Evolutionary conservation across 2,329 filamentous ascomycete genomes (phyloP).

Genomic region (Trichoderma gracile): DNA sequence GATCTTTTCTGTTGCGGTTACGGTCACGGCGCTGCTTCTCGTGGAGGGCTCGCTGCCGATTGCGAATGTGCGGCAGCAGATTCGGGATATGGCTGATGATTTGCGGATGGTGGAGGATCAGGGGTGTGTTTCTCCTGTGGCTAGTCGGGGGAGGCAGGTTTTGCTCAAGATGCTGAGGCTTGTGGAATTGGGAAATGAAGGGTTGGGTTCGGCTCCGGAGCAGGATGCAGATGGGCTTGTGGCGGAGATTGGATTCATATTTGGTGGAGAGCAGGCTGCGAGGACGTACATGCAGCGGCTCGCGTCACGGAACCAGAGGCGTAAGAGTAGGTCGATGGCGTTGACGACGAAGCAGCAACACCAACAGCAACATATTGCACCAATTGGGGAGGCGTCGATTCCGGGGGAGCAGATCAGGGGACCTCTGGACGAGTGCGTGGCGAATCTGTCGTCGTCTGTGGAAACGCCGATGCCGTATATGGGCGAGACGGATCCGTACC

Average conservation of each 20-base stretch:
- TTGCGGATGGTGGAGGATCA: slow-evolving; percentile 22
- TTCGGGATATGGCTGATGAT: slow-evolving; percentile 26
- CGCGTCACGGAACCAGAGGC: not conserved
- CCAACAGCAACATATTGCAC: too few relatives aligned
- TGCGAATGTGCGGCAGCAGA: slow-evolving; percentile 21
- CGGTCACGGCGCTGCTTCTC: slow-evolving; percentile 25
- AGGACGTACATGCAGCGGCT: slow-evolving; percentile 24
- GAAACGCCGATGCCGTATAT: not conserved
- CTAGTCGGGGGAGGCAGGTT: slow-evolving; percentile 24
- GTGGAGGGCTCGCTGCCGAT: slow-evolving; percentile 28
- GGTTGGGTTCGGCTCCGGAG: not conserved
- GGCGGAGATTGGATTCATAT: slow-evolving; percentile 22
- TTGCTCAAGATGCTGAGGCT: slow-evolving; percentile 23
- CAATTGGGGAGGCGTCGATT: not conserved
- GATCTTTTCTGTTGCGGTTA: slow-evolving; percentile 27
- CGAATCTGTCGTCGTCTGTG: not conserved
- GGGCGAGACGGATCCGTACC: not conserved
- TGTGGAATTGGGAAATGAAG: slow-evolving; percentile 13
- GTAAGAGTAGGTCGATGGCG: not conserved
- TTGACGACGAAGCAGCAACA: not conserved
- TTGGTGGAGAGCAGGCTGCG: slow-evolving; percentile 26
- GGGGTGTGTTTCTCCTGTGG: slow-evolving; percentile 23
- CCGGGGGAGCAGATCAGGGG: not conserved
- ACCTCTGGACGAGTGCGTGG: not conserved
- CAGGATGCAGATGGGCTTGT: slow-evolving; percentile 19